phyloP scores from a whole-genome alignment of 2,329 filamentous ascomycete species.

The Fusarium poae region DNA sequence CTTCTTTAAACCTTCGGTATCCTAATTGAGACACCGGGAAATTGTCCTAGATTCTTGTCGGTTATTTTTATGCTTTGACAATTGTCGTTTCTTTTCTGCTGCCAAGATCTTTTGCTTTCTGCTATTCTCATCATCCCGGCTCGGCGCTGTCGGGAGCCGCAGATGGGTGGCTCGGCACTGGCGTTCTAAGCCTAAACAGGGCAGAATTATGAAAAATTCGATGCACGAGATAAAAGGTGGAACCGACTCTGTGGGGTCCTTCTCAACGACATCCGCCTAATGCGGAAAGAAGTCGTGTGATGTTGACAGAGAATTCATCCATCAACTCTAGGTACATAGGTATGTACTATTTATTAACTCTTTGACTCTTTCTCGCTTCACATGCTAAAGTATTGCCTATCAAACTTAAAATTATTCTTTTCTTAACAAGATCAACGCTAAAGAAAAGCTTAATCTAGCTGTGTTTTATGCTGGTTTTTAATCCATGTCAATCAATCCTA shows the following conservation, averaged over 20 bases:
- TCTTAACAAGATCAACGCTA: constrained; percentile 8
- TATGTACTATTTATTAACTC: not conserved
- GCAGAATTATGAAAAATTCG: constrained; percentile 22
- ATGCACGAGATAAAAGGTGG: constrained; percentile 27
- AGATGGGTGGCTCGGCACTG: constrained; percentile 27
- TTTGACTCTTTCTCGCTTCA: constrained; percentile 7
- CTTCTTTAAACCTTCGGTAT: constrained; percentile 23
- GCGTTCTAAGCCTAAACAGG: constrained; percentile 21
- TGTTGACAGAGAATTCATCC: constrained; percentile 10
- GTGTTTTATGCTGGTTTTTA: not conserved
- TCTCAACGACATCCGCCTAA: constrained; percentile 34
- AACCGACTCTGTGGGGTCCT: constrained; percentile 1
- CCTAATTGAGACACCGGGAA: constrained; percentile 37
- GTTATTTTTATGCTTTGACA: not conserved
- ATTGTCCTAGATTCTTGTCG: not conserved
- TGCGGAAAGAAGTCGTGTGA: constrained; percentile 45
- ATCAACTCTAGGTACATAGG: too few species aligned
- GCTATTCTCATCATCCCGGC: constrained; percentile 37
- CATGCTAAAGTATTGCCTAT: constrained; percentile 9
- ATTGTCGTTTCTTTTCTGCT: not conserved
- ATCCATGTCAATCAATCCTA: not conserved
- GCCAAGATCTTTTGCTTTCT: constrained; percentile 34
- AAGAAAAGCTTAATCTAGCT: constrained; percentile 24
- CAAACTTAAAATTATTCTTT: not conserved
- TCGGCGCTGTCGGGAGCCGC: constrained; percentile 39